Conservation (phyloP, 768 basidiomycete genomes). For the Boletus rex-veris region DNA sequence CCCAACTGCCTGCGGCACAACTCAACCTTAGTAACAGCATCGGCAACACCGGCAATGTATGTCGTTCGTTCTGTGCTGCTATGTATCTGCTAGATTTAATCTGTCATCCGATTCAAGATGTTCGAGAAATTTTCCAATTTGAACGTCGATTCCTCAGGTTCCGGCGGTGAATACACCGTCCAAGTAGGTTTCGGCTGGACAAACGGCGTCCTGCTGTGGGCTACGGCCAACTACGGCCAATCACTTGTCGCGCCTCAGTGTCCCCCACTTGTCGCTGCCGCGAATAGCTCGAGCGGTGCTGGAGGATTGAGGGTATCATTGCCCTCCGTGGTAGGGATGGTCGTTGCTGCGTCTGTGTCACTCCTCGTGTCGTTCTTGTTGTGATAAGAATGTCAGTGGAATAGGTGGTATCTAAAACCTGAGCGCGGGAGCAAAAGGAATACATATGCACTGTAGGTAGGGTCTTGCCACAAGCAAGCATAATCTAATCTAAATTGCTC, state of each 20-base stretch:
- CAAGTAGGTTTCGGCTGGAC: slow-evolving; percentile 90
- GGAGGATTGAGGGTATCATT: not conserved
- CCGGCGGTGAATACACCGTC: slow-evolving; percentile 86
- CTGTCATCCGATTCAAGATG: slow-evolving; percentile 47
- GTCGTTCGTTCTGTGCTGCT: slow-evolving; percentile 24
- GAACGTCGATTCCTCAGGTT: slow-evolving; percentile 75
- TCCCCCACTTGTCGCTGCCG: slow-evolving; percentile 39
- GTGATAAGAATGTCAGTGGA: not conserved
- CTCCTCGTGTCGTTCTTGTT: slow-evolving; percentile 2
- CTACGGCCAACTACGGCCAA: slow-evolving; percentile 62
- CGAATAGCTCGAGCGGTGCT: slow-evolving; percentile 4
- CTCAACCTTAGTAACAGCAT: slow-evolving; percentile 66
- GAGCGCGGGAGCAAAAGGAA: no score
- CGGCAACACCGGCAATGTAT: slow-evolving; percentile 69
- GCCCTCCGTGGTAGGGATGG: not conserved
- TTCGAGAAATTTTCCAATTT: slow-evolving; percentile 79
- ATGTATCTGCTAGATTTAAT: not conserved
- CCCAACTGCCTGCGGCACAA: slow-evolving; percentile 64
- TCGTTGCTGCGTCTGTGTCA: not conserved
- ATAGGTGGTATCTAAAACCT: no score
- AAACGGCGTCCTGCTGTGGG: slow-evolving; percentile 77
- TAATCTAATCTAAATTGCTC: no score
- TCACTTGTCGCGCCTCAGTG: slow-evolving; percentile 61
- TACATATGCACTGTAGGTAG: no score
- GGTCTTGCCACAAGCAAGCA: no score